Evolutionary conservation across 2,329 filamentous ascomycete genomes (phyloP), one percentile per base, ranked within the genome.

Genomic region (Xylaria sp.): DNA sequence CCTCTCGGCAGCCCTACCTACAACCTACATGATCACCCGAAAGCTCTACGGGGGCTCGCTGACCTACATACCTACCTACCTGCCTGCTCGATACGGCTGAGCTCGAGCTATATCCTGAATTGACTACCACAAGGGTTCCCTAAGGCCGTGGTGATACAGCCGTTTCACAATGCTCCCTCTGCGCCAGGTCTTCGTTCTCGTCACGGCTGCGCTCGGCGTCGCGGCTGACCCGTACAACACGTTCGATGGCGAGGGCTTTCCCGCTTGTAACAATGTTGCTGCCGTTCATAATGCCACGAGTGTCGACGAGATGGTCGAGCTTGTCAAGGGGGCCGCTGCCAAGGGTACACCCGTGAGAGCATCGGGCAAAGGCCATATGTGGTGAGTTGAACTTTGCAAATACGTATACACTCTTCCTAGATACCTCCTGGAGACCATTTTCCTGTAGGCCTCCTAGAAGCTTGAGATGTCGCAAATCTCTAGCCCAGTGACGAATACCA

Each of bases 331-430:
- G 21, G 75, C 77, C 13, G 66, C 71, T 20, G 65, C 66, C 6
- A 65, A 69, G 7, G 71, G 72, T 22, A 72, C 72, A 11, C 74
- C 73, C 2, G 71, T 81, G 21, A 73, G 78, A 42, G 78, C 78
- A 9, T 76, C 72, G 2, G 78, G 76, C 2, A 79, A 79, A 60
- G 78, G 76, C 2, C 78, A 80, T 62, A 78, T 78, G 65, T 67
- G 65, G 65, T 67, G 40, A 63, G 65, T 63, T 19, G 2, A 9
- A 39, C 19, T 39, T n/a, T 37, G 13, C 13, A n/a, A 39, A 52
- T 39, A 13, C 38, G 4, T 7, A 13, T 18, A 8, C 2, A 11
- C 19, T 17, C n/a, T 42, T 42, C 13, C 21, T 11, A 4, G 19
- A 29, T 52, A 44, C 39, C 29, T 47, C 26, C 29, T 13, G 29